Base-by-base conservation (phyloP, 83 land plant species). In the Thuja plicata region DNA sequence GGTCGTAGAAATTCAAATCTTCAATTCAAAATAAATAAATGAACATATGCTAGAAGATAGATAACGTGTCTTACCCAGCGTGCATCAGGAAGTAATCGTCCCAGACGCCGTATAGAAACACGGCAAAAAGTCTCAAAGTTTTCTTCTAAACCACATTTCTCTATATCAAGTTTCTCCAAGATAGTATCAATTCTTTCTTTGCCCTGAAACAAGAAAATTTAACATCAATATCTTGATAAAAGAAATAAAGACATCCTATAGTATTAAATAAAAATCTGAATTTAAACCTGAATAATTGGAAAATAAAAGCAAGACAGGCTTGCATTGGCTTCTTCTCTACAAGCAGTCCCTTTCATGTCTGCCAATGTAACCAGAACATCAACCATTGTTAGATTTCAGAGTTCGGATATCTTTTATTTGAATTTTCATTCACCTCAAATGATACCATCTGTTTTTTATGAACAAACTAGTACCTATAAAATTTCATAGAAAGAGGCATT, bases 41-140 rank as follows among this genome's bases (percentile, higher is more conserved):
- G 54, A 12, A 50, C 54, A 50, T 12, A 50, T 12, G n/a, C 50
- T 50, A 3, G 3, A 52, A 52, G 30, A 50, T 62, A 21, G 27
- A 0, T 2, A 5, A 66, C 21, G 16, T 40, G 5, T 38, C 89
- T 87, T 21, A 95, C 95, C 95, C 95, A 95, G 55, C 92, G 91
- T 87, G 95, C 94, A 89, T 94, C 93, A 55, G 94, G 96, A 81
- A 95, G 95, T n/a, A 95, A 86, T 41, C 96, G 91, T 37, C 96
- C 95, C 21, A 95, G 88, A 16, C 95, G 37, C 15, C 96, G 90
- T 66, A 95, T 91, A 17, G 93, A 90, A 10, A 95, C 95, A 60
- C 93, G 93, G 43, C 87, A 84, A 38, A 92, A 91, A 1, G 30
- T 90, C 30, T 91, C 91, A 89, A 88, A 92, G 37, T 74, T 92